Evolutionary conservation across 495 filamentous ascomycete genomes (phyloP), one percentile per base, ranked within the genome.

Genomic region (Tuber melanosporum): DNA sequence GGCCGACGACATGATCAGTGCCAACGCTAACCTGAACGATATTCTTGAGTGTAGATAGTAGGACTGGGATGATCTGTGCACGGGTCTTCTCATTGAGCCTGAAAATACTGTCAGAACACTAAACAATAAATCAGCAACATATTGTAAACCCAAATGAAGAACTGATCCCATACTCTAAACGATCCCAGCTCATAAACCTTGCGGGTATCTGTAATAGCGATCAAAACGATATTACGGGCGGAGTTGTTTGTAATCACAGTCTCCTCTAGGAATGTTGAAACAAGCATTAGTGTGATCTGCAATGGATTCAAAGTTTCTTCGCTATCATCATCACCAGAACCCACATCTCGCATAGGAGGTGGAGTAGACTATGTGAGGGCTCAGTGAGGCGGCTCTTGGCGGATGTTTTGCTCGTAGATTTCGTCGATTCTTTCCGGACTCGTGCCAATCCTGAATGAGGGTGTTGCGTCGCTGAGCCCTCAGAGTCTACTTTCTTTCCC

Each of bases 161-260:
- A 43, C 45, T 73, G 44, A 74, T 81, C 70, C 83, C 88, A 82
- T 86, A 90, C 90, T 80, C 89, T 82, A 83, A 93, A 92, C 42
- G 89, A 90, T 70, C 91, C 91, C 91, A 91, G 92, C n/a, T 90
- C 91, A 78, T 89, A 92, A 26, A 93, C 90, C 43, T 83, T 84
- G 12, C 91, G 91, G 45, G 88, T 87, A 43, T 88, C 87, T 7
- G 91, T 92, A 41, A 93, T 84, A 15, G 88, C 88, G 82, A 92
- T 90, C 1, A 88, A 88, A 57, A 88, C 86, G 71, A 88, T 91
- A 80, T 92, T 90, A 62, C 88, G 86, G 74, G 91, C 91, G 36
- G 86, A 86, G 69, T 92, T 85, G 75, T 89, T 86, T 39, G 86
- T 86, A 83, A 92, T 91, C 44, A 83, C 81, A 2, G 87, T 89